phyloP scores from a whole-genome alignment of 345 rosid genomes.

The Aquilaria sinensis region DNA sequence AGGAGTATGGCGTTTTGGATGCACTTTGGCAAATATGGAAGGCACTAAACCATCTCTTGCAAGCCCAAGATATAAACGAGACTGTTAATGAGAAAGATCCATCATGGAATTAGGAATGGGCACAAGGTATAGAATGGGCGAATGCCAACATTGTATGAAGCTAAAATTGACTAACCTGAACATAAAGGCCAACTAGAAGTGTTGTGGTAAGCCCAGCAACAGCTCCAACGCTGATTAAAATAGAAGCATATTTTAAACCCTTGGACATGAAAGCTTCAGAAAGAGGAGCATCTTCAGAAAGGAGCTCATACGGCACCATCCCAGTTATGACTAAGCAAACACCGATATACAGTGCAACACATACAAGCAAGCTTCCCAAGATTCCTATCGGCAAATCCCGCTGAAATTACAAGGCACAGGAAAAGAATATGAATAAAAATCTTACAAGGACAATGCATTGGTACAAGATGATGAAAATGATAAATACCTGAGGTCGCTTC shows the following conservation, averaged over 20 bases:
- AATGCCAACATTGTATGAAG: constrained; percentile 5
- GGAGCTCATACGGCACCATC: constrained; percentile 73
- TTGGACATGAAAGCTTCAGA: constrained; percentile 75
- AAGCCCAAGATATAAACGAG: constrained; percentile 86
- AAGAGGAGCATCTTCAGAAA: constrained; percentile 90
- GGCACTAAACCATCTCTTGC: constrained; percentile 97
- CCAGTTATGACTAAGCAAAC: constrained; percentile 96
- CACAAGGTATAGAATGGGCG: constrained; percentile 7
- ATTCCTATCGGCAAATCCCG: constrained; percentile 86
- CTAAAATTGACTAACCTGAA: constrained; percentile 59
- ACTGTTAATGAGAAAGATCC: constrained; percentile 46
- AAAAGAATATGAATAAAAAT: constrained; percentile 1
- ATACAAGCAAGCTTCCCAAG: constrained; percentile 81
- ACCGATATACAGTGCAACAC: constrained; percentile 64
- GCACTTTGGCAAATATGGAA: constrained; percentile 78
- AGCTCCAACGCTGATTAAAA: constrained; percentile 87
- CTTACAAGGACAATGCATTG: constrained; percentile 6
- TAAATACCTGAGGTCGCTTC: constrained; percentile 73
- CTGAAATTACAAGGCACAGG: constrained; percentile 37
- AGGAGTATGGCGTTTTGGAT: constrained; percentile 75
- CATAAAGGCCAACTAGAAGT: constrained; percentile 93
- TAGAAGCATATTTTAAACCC: constrained; percentile 77
- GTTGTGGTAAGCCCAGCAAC: constrained; percentile 97
- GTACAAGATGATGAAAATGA: not conserved
- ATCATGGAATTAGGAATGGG: constrained; percentile 10